Percentiles rank a stretch among this genome's conserved stretches.
phyloP scores from a whole-genome alignment of 2,329 filamentous ascomycete species.

The Diaporthe humulicola region DNA sequence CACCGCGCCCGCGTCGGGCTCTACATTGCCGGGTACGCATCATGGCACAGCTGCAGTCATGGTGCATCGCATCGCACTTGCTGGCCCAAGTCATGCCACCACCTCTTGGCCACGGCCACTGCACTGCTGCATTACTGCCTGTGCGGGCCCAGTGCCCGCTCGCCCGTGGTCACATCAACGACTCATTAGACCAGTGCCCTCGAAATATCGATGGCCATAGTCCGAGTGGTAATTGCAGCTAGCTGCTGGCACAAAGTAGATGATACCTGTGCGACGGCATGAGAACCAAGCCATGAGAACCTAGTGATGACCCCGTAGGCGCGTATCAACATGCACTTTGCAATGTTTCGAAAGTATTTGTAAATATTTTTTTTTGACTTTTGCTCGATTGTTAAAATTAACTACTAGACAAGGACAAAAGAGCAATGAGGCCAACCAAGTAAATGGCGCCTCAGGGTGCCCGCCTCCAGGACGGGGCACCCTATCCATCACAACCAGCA shows the following conservation, averaged over 20 bases:
- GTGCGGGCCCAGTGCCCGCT: not conserved
- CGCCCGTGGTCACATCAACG: not conserved
- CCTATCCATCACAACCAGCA: slow-evolving; percentile 39
- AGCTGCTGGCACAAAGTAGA: not conserved
- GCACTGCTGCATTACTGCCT: slow-evolving; percentile 9
- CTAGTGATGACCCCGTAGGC: not conserved
- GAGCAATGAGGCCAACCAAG: slow-evolving; percentile 50
- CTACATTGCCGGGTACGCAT: not conserved
- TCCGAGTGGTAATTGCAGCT: not conserved
- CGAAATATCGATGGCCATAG: not conserved
- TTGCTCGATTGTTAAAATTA: slow-evolving; percentile 52
- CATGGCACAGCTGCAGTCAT: not conserved
- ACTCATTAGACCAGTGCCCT: not conserved
- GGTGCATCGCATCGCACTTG: slow-evolving; percentile 31
- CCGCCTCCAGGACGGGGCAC: slow-evolving; percentile 46
- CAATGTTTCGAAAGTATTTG: not conserved
- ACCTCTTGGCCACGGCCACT: slow-evolving; percentile 6
- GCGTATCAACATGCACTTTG: not conserved
- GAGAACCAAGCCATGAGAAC: not conserved
- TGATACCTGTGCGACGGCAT: not conserved
- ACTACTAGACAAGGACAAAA: slow-evolving; percentile 58
- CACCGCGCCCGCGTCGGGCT: not conserved
- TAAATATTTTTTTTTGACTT: slow-evolving; percentile 31
- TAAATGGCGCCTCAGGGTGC: slow-evolving; percentile 51
- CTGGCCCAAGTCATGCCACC: slow-evolving; percentile 22